Percentiles rank a stretch among this genome's conserved stretches.
These are phyloP conservation scores for Chondrus crispus DNA, from an alignment of 23 red algal genomes.

Conservation along the genomic window DNA sequence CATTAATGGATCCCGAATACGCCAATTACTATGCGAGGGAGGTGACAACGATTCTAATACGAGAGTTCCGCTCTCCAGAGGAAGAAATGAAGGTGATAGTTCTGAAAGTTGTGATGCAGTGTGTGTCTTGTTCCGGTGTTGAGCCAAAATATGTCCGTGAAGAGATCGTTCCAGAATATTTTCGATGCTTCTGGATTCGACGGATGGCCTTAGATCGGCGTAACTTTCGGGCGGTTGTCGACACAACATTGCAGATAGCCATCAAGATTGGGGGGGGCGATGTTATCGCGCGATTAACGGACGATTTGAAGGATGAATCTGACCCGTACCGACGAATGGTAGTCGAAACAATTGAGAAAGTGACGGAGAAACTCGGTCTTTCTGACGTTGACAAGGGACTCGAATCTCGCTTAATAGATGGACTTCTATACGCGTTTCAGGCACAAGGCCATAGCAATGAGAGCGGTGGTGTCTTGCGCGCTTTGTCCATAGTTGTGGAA, in stretches of 20 bases:
- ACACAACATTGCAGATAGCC: slow-evolving; percentile 86
- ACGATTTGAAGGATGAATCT: slow-evolving; percentile 80
- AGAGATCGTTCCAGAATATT: slow-evolving; percentile 82
- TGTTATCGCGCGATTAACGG: slow-evolving; percentile 66
- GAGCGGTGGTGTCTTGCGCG: slow-evolving; percentile 42
- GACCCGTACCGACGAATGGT: slow-evolving; percentile 78
- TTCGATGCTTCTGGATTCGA: slow-evolving; percentile 88
- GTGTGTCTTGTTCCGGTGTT: slow-evolving; percentile 78
- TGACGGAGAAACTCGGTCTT: slow-evolving; percentile 69
- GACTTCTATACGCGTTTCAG: slow-evolving; percentile 86
- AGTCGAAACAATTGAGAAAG: slow-evolving; percentile 76
- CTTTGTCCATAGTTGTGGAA: slow-evolving; percentile 60
- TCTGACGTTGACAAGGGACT: slow-evolving; percentile 65
- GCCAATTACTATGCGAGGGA: slow-evolving; percentile 90
- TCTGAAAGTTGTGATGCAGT: slow-evolving; percentile 84
- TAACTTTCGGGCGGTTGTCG: slow-evolving; percentile 63
- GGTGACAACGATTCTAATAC: slow-evolving; percentile 69
- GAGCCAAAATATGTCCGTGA: slow-evolving; percentile 69
- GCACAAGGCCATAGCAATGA: slow-evolving; percentile 64
- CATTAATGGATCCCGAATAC: slow-evolving; percentile 83
- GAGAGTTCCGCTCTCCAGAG: slow-evolving; percentile 83
- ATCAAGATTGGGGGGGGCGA: slow-evolving; percentile 78
- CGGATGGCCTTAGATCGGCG: slow-evolving; percentile 78
- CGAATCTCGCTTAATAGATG: slow-evolving; percentile 79
- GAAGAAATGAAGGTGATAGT: slow-evolving; percentile 93